A percentile compares a stretch with the other conserved stretches of the same genome.
Evolutionary conservation across 2,329 filamentous ascomycete genomes (phyloP).

Genomic region (Chalara sp.): DNA sequence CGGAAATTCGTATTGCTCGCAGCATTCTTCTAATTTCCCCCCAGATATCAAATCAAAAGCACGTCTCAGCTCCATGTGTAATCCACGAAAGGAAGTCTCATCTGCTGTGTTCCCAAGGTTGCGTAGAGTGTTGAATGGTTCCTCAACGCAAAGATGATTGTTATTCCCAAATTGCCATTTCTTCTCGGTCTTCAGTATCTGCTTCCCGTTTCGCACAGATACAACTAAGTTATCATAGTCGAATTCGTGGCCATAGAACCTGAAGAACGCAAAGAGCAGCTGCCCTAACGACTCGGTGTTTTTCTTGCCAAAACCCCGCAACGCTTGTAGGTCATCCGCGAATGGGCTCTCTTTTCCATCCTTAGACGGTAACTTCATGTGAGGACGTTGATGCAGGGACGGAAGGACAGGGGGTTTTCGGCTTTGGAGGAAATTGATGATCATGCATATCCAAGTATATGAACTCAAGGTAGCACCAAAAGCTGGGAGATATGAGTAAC

Average conservation of each 20-base stretch:
- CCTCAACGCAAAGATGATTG: slow-evolving; percentile 88
- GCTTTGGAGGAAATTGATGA: slow-evolving; percentile 91
- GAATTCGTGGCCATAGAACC: slow-evolving; percentile 88
- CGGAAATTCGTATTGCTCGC: slow-evolving; percentile 82
- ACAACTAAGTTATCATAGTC: slow-evolving; percentile 80
- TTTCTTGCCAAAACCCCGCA: slow-evolving; percentile 66
- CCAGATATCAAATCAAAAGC: slow-evolving; percentile 79
- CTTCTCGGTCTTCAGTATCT: slow-evolving; percentile 78
- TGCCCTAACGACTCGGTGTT: slow-evolving; percentile 81
- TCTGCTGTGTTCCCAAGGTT: slow-evolving; percentile 97
- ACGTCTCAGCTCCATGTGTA: slow-evolving; percentile 82
- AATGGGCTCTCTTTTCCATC: slow-evolving; percentile 70
- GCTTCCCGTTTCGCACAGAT: slow-evolving; percentile 74
- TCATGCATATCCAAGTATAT: slow-evolving; percentile 99
- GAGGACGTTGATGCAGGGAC: slow-evolving; percentile 68
- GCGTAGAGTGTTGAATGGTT: slow-evolving; percentile 84
- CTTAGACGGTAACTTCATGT: slow-evolving; percentile 51
- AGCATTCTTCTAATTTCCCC: slow-evolving; percentile 74
- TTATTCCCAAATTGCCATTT: slow-evolving; percentile 76
- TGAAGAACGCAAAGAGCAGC: slow-evolving; percentile 92
- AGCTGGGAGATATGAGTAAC: slow-evolving; percentile 42
- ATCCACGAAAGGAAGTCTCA: slow-evolving; percentile 84
- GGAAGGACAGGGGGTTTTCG: slow-evolving; percentile 79
- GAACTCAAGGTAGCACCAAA: slow-evolving; percentile 93
- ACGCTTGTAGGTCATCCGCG: slow-evolving; percentile 73